phyloP scores from a whole-genome alignment of 768 basidiomycete genomes.

The Suillus ampliporus region DNA sequence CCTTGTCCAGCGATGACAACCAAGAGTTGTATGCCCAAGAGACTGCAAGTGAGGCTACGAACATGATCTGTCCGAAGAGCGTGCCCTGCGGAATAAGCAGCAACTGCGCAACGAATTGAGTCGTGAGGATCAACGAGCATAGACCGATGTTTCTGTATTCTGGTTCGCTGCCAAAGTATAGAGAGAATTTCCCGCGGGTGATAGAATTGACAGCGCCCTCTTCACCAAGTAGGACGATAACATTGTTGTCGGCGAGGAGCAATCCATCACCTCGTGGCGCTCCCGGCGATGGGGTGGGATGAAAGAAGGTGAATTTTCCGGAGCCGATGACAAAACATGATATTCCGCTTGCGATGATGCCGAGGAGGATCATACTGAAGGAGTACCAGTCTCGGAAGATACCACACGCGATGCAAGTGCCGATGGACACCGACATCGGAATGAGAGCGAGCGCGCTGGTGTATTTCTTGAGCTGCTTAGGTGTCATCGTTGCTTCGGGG shows the following conservation, averaged over 20 bases:
- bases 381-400: slow-evolving; percentile 39
- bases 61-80: slow-evolving; percentile 43
- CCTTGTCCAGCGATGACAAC: slow-evolving; percentile 45
- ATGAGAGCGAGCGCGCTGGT: slow-evolving; percentile 34
- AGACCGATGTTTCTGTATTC: slow-evolving; percentile 34
- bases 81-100: slow-evolving; percentile 40
- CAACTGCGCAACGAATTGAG: slow-evolving; percentile 41
- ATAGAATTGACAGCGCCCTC: slow-evolving; percentile 39
- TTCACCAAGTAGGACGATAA: slow-evolving; percentile 34
- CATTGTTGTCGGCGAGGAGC: slow-evolving; percentile 26
- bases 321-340: slow-evolving; percentile 41
- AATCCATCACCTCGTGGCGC: slow-evolving; percentile 39
- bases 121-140: slow-evolving; percentile 37
- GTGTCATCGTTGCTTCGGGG: slow-evolving; percentile 24
- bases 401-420: slow-evolving; percentile 33
- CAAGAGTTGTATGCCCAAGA: slow-evolving; percentile 44
- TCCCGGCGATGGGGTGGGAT: slow-evolving; percentile 30
- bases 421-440: slow-evolving; percentile 37
- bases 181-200: slow-evolving; percentile 38
- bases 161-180: slow-evolving; percentile 33
- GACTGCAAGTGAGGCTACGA: slow-evolving; percentile 37
- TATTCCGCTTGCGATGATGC: slow-evolving; percentile 37
- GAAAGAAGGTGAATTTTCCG: slow-evolving; percentile 32
- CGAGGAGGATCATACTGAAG: slow-evolving; percentile 41
- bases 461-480: slow-evolving; percentile 24